Conservation (phyloP, 2,329 filamentous ascomycete species). For the Diatrype stigma region DNA sequence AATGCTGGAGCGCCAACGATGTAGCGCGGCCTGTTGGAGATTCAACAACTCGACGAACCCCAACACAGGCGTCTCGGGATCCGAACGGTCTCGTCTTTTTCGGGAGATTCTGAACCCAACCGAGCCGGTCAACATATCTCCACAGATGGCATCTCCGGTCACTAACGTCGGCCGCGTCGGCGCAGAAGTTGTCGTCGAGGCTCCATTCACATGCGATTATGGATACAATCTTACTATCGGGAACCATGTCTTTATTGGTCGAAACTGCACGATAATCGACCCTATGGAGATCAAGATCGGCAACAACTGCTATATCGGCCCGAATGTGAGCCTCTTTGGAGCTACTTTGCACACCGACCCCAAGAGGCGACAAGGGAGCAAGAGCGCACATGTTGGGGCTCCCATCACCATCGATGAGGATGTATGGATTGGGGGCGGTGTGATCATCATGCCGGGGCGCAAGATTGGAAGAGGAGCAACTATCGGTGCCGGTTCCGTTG, state of each 20-base stretch:
- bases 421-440: constrained; percentile 76
- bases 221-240: constrained; percentile 92
- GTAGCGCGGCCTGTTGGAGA: constrained; percentile 73
- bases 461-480: constrained; percentile 75
- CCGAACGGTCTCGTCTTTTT: constrained; percentile 67
- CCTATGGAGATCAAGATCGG: constrained; percentile 81
- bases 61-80: constrained; percentile 62
- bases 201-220: constrained; percentile 89
- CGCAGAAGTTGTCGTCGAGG: constrained; percentile 73
- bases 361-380: constrained; percentile 67
- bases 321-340: constrained; percentile 82
- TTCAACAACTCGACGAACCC: constrained; percentile 85
- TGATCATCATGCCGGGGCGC: constrained; percentile 72
- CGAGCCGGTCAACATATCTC: constrained; percentile 53
- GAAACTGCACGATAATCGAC: constrained; percentile 82
- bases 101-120: constrained; percentile 65
- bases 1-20: constrained; percentile 78
- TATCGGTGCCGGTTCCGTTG: constrained; percentile 78
- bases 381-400: constrained; percentile 66
- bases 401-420: constrained; percentile 79
- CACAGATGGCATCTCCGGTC: constrained; percentile 46
- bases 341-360: constrained; percentile 69
- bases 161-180: constrained; percentile 62
- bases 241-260: constrained; percentile 76
- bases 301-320: constrained; percentile 70